phyloP scores from a whole-genome alignment of 2,329 filamentous ascomycete genomes.

The Sclerotinia trifoliorum region DNA sequence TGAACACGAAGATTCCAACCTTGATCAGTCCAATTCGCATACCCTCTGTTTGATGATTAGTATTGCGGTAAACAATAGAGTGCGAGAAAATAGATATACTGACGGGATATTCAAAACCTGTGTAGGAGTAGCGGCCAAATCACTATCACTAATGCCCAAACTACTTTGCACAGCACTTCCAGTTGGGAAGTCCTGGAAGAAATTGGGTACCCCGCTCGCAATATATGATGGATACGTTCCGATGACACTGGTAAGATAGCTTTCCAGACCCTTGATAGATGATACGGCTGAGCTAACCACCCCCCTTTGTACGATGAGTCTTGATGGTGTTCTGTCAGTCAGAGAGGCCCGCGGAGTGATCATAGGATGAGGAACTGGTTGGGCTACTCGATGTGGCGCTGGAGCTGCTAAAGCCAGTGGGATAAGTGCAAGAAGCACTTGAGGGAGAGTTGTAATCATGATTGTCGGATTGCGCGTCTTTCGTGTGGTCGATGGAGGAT shows the following conservation, averaged over 20 bases:
- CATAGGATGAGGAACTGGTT: slow-evolving; percentile 43
- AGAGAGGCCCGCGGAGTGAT: slow-evolving; percentile 49
- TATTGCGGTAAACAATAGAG: neutral
- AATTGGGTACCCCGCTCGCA: slow-evolving; percentile 64
- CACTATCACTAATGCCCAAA: slow-evolving; percentile 56
- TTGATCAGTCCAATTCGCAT: slow-evolving; percentile 75
- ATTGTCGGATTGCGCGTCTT: neutral
- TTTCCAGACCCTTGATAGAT: slow-evolving; percentile 47
- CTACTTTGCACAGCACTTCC: slow-evolving; percentile 59
- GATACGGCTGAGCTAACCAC: slow-evolving; percentile 43
- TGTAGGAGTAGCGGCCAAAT: slow-evolving; percentile 63
- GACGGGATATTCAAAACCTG: slow-evolving; percentile 68
- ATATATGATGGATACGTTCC: slow-evolving; percentile 60
- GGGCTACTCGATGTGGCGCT: slow-evolving; percentile 31
- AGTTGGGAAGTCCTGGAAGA: slow-evolving; percentile 65
- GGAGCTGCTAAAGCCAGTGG: slow-evolving; percentile 33
- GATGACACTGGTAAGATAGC: slow-evolving; percentile 52
- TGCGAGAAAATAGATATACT: slow-evolving; percentile 27
- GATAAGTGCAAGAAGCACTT: slow-evolving; percentile 29
- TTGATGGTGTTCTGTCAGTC: slow-evolving; percentile 42
- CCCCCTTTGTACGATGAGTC: slow-evolving; percentile 45
- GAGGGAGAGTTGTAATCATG: slow-evolving; percentile 20
- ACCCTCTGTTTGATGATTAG: slow-evolving; percentile 44
- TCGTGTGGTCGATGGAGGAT: neutral
- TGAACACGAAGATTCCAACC: slow-evolving; percentile 76